A percentile compares a stretch with the other conserved stretches of the same genome.
phyloP scores from a whole-genome alignment of 2,329 filamentous ascomycete genomes.

The Huntiella omanensis region DNA sequence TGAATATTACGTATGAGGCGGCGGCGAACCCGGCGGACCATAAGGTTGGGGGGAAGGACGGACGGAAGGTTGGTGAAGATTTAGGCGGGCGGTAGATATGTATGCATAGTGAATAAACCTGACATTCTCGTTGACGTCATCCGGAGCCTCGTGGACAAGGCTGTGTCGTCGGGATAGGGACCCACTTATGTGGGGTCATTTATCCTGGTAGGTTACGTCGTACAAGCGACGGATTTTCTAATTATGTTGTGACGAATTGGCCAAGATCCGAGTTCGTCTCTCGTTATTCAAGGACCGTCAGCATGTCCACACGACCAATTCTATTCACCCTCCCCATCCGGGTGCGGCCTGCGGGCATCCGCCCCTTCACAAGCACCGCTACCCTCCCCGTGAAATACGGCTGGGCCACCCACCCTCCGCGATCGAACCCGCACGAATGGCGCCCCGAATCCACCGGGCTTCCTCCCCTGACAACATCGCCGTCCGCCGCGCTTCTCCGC shows the following conservation, averaged over 20 bases:
- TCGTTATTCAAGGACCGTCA: too few species aligned
- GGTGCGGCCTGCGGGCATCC: background rate
- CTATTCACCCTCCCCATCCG: background rate
- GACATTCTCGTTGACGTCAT: background rate
- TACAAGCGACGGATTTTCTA: background rate
- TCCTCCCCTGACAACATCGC: conserved; percentile 35
- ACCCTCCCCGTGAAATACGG: conserved; percentile 37
- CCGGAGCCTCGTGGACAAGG: too few species aligned
- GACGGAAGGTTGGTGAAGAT: conserved; percentile 35
- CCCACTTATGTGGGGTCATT: background rate
- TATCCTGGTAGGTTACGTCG: background rate
- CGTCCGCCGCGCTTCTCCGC: conserved; percentile 40
- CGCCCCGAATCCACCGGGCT: conserved; percentile 39
- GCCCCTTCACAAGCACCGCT: conserved; percentile 23
- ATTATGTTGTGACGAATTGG: background rate
- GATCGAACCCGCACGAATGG: conserved; percentile 37
- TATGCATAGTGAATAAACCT: background rate
- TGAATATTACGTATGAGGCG: conserved; percentile 81
- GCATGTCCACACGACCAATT: background rate
- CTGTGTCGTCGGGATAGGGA: background rate
- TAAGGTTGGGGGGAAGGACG: conserved; percentile 37
- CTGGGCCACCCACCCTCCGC: conserved; percentile 37
- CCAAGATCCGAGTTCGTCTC: too few species aligned
- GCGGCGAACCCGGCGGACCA: conserved; percentile 86
- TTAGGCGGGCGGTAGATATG: conserved; percentile 25